A percentile compares a stretch with the other conserved stretches of the same genome.
These are phyloP conservation scores for Collybiopsis confluens DNA, from an alignment of 768 basidiomycete genomes.

Conservation along the genomic window DNA sequence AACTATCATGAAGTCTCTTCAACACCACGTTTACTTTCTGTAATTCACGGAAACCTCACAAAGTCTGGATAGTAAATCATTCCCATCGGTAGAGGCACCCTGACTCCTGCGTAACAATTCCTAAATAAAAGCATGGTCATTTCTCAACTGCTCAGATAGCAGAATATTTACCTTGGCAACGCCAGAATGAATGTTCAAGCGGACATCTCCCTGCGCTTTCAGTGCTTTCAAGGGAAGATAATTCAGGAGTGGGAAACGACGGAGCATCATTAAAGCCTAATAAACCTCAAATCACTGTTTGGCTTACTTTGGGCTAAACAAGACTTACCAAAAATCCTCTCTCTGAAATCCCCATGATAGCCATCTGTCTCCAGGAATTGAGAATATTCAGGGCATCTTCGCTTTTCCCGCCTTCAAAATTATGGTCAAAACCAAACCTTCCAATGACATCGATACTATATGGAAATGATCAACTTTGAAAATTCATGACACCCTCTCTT, in stretches of 20 bases:
- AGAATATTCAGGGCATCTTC: conserved; percentile 24
- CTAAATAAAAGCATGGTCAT: no score
- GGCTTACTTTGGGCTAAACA: background rate
- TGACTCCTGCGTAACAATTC: no score
- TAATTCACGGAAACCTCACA: background rate
- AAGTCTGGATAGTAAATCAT: background rate
- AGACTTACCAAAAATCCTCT: conserved; percentile 9
- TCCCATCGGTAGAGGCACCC: no score
- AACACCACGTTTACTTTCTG: no score
- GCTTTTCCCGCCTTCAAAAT: conserved; percentile 27
- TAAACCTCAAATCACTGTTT: background rate
- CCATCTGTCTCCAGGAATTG: conserved; percentile 21
- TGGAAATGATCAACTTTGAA: no score
- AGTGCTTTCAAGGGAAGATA: conserved; percentile 14
- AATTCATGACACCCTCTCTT: no score
- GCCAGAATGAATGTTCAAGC: background rate
- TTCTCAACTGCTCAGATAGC: no score
- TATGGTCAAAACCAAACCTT: conserved; percentile 29
- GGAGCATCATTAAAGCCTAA: conserved; percentile 18
- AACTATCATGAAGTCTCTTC: background rate
- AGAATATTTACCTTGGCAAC: no score
- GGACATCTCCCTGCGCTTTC: conserved; percentile 13
- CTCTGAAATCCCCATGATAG: conserved; percentile 15
- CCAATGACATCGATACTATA: no score
- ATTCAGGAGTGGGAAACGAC: conserved; percentile 23